Base-by-base conservation (phyloP, 2,329 filamentous ascomycete species). In the Cytospora piceae region DNA sequence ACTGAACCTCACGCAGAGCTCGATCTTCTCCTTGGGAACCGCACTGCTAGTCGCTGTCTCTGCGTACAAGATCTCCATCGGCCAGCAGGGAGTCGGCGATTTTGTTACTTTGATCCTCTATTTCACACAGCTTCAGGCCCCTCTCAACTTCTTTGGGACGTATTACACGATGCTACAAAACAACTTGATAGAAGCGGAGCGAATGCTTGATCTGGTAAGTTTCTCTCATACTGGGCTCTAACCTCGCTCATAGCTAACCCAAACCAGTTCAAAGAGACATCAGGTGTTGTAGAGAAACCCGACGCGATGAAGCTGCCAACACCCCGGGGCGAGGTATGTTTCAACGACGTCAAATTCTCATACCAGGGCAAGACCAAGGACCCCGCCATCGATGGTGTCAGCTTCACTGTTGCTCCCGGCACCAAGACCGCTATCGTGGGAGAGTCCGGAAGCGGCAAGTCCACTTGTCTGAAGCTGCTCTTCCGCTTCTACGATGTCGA, bases 1-100 rank as follows among this genome's bases (percentile, higher is more conserved):
- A 8, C 82, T 89, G 74, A 89, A 88, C 71, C 82, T 87, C 14
- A 83, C 83, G 0, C 86, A 89, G 69, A 88, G 86, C 73, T 81
- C 86, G 61, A 82, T 88, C n/a, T 88, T 89, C 71, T 86, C 85
- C 71, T 69, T 87, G 4, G 86, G 85, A 12, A 80, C 87, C 4
- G 82, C 87, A 20, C 74, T 87, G n/a, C 83, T 85, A 1, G 86
- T 86, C 67, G 85, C 83, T 67, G 83, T 89, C 34, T 86, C 85
- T 3, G 86, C 86, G 1, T 88, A 86, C 72, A 86, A 88, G 71
- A 85, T 89, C 55, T 85, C 85, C 0, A 81, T 79, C 7, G 81
- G 81, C 12, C 75, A 83, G 67, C 80, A 83, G 65, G 78, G 77
- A 3, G 84, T 87, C 20, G 82, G 85, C 65, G 80, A 83, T 58